A percentile compares a stretch with the other conserved stretches of the same genome.
These are phyloP conservation scores for Neofusicoccum umdonicola DNA, from an alignment of 2,329 filamentous ascomycete species.

Conservation along the genomic window DNA sequence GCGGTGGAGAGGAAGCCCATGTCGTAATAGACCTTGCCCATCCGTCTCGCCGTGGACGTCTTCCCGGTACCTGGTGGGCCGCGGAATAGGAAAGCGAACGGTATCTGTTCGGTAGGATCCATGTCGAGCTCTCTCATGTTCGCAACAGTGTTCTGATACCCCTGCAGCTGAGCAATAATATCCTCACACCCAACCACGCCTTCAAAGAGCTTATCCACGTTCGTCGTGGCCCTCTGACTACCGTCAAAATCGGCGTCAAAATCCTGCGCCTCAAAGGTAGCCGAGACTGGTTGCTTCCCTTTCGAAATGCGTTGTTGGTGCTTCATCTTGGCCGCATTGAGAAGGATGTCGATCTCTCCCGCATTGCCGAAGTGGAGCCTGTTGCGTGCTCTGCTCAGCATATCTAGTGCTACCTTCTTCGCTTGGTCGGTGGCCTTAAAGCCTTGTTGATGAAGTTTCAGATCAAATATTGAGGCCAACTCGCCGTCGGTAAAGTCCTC, in stretches of 20 bases:
- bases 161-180: slow-evolving; percentile 53
- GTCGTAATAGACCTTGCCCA: slow-evolving; percentile 74
- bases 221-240: slow-evolving; percentile 45
- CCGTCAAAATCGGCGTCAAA: slow-evolving; percentile 62
- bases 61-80: slow-evolving; percentile 69
- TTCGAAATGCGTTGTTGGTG: slow-evolving; percentile 45
- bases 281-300: not conserved
- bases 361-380: slow-evolving; percentile 69
- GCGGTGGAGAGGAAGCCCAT: slow-evolving; percentile 63
- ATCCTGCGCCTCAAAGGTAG: slow-evolving; percentile 47
- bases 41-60: slow-evolving; percentile 68
- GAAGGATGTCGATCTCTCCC: slow-evolving; percentile 69
- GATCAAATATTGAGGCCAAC: slow-evolving; percentile 57
- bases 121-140: slow-evolving; percentile 52
- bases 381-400: slow-evolving; percentile 61
- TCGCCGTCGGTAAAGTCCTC: slow-evolving; percentile 64
- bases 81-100: slow-evolving; percentile 68
- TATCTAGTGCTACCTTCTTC: slow-evolving; percentile 55
- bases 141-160: slow-evolving; percentile 53
- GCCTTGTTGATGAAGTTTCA: slow-evolving; percentile 60
- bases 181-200: slow-evolving; percentile 59
- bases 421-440: slow-evolving; percentile 54
- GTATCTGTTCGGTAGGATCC: slow-evolving; percentile 58
- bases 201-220: slow-evolving; percentile 56
- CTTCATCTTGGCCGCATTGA: slow-evolving; percentile 55